Percentiles rank a stretch among this genome's conserved stretches.
Evolutionary conservation across 139 green algal genomes (phyloP).

Genomic region (Trebouxia sp.): DNA sequence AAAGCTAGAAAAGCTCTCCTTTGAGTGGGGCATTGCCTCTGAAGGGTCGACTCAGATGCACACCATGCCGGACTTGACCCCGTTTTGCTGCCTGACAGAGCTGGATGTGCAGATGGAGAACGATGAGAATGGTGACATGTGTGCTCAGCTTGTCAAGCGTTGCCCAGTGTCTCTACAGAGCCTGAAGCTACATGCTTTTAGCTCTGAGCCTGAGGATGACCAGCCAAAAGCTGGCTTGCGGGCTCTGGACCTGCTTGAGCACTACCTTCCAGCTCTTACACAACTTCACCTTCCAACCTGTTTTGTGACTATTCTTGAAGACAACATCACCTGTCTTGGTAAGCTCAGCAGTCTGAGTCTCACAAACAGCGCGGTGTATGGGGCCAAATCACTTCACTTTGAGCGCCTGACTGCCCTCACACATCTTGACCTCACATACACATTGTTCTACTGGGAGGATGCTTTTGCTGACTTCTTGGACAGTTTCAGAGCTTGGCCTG

Average conservation of each 20-base stretch:
- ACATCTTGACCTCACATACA: neutral
- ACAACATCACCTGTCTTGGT: neutral
- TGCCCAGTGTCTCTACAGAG: neutral
- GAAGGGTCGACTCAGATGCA: neutral
- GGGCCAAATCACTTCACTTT: neutral
- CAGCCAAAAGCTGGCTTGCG: neutral
- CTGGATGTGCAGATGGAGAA: neutral
- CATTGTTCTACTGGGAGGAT: neutral
- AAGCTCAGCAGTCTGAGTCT: conserved; percentile 7
- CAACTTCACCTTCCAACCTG: neutral
- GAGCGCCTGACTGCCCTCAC: neutral
- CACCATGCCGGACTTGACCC: neutral
- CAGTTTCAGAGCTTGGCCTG: neutral
- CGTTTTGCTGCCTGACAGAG: neutral
- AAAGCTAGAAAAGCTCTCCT: neutral
- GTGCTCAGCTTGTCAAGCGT: neutral
- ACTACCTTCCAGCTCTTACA: neutral
- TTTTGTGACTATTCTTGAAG: neutral
- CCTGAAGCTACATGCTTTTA: neutral
- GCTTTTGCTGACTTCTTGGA: neutral
- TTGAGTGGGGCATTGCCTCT: neutral
- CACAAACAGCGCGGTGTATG: neutral
- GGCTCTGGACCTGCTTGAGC: neutral
- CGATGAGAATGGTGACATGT: neutral
- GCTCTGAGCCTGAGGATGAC: neutral